Evolutionary conservation across 2,329 filamentous ascomycete genomes (phyloP), one percentile per base, ranked within the genome.

Genomic region (Cercospora zeina): DNA sequence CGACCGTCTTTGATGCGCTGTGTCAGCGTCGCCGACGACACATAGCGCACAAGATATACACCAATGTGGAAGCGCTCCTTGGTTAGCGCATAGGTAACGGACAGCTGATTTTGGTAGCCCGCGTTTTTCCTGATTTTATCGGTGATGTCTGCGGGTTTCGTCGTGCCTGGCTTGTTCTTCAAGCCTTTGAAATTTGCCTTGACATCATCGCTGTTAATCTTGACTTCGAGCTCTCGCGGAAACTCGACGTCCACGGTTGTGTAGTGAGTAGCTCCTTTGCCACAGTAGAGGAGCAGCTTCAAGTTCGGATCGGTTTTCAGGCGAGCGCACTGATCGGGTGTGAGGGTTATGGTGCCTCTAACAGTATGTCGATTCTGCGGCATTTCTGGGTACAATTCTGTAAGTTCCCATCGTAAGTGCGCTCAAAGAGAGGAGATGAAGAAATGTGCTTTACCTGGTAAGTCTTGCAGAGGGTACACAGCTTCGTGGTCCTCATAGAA

Each of bases 111-210:
- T 58, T 79, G 79, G 72, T 93, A 96, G 47, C 82, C 72, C 10
- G 87, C 84, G 66, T 85, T 87, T 31, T 90, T 84, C 16, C 88
- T 86, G 50, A 97, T 80, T 63, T 86, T 83, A 67, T 84, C 81
- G 7, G 95, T 99, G 65, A 99, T 89, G 77, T 99, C 95, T 51
- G 91, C 92, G 7, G 95, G 95, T 71, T 91, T 87, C 42, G 95
- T 99, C 49, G 95, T 96, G 21, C 95, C 95, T 6, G 93, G 91
- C 75, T 95, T 96, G 75, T 96, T 97, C 78, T 99, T 99, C 65
- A 99, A 78, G 4, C 95, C 95, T 68, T 95, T 89, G 68, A 96
- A 83, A 74, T 97, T 99, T n/a, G 89, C 89, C 76, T 93, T 95
- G 68, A 97, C 84, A 61, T 97, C 91, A 34, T 89, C 89, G 9